phyloP scores from a whole-genome alignment of 805 yeast genomes.

The Candida sphagnicola region DNA sequence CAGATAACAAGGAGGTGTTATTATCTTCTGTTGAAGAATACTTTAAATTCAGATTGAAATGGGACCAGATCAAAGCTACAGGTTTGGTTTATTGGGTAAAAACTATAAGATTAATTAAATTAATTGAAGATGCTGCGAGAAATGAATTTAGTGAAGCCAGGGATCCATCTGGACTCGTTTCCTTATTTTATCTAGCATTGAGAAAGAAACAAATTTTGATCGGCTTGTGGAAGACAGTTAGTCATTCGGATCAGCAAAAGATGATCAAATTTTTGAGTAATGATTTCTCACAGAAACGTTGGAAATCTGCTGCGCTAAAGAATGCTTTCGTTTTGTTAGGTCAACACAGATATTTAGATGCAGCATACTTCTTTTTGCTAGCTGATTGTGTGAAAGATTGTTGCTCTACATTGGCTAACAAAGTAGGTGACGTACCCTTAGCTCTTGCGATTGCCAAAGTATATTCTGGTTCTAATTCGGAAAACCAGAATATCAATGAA shows the following conservation, averaged over 20 bases:
- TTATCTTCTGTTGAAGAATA: conserved; percentile 45
- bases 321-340: conserved; percentile 90
- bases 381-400: conserved; percentile 76
- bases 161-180: conserved; percentile 68
- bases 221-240: conserved; percentile 79
- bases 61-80: conserved; percentile 56
- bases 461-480: conserved; percentile 50
- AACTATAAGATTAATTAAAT: conserved; percentile 19
- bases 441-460: conserved; percentile 81
- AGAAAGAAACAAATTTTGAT: conserved; percentile 69
- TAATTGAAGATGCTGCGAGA: conserved; percentile 68
- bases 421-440: conserved; percentile 63
- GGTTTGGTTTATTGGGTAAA: conserved; percentile 73
- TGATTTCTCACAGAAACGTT: conserved; percentile 70
- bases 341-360: conserved; percentile 81
- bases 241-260: conserved; percentile 78
- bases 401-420: conserved; percentile 65
- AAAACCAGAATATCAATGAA: conserved; percentile 1
- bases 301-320: conserved; percentile 87
- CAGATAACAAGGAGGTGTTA: conserved; percentile 69
- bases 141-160: conserved; percentile 59
- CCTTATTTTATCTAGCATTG: conserved; percentile 75
- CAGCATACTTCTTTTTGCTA: conserved; percentile 83
- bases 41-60: conserved; percentile 44
- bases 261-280: conserved; percentile 73